Evolutionary conservation across 2,329 filamentous ascomycete species (phyloP).

Genomic region (Monilinia laxa): DNA sequence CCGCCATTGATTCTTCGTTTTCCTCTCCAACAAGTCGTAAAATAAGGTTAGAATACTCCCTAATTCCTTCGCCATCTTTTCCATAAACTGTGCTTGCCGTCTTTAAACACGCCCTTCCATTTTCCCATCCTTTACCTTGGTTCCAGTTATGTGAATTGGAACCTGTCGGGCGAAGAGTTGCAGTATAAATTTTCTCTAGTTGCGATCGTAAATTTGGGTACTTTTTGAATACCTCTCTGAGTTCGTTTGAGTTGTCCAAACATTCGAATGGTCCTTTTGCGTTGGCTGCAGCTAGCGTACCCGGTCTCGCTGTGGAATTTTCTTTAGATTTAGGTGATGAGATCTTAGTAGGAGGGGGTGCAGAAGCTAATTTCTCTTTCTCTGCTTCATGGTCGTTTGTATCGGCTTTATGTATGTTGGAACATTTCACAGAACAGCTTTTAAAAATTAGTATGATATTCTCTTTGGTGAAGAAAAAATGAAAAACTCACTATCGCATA

Average conservation of each 20-base stretch:
- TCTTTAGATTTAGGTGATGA: constrained; percentile 11
- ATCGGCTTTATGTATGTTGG: constrained; percentile 49
- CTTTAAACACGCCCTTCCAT: constrained; percentile 55
- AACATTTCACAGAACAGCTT: constrained; percentile 61
- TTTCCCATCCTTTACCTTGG: constrained; percentile 55
- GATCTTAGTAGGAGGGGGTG: constrained; percentile 28
- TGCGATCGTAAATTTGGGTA: constrained; percentile 52
- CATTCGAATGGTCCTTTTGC: constrained; percentile 50
- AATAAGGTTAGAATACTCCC: constrained; percentile 61
- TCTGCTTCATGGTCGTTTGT: constrained; percentile 12
- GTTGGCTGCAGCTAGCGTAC: constrained; percentile 33
- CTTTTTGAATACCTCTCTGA: constrained; percentile 51
- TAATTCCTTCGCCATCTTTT: constrained; percentile 58
- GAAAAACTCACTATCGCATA: constrained; percentile 54
- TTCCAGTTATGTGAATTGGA: constrained; percentile 48
- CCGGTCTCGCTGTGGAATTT: constrained; percentile 20
- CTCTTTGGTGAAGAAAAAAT: too few relatives aligned
- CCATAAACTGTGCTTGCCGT: constrained; percentile 50
- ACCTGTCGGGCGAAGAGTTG: constrained; percentile 48
- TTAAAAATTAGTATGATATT: neutral
- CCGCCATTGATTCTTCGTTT: constrained; percentile 40
- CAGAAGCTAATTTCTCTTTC: constrained; percentile 2
- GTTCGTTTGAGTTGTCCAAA: constrained; percentile 52
- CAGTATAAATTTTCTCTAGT: constrained; percentile 51
- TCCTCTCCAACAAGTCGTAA: constrained; percentile 48